phyloP scores from a whole-genome alignment of 768 basidiomycete genomes.

The Lactarius pseudohatsudake region DNA sequence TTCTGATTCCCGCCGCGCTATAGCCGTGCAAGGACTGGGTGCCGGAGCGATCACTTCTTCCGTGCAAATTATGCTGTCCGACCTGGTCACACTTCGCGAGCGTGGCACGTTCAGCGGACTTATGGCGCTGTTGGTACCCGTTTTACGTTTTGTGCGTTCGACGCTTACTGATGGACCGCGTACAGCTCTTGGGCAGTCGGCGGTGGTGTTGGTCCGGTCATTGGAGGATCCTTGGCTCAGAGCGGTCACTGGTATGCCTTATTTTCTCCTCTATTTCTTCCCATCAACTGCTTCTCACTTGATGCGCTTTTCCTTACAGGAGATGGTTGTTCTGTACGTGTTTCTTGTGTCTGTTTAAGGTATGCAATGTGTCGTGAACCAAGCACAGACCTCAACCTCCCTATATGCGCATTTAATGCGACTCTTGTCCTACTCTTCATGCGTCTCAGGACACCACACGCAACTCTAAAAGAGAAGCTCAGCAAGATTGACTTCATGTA shows the following conservation, averaged over 20 bases:
- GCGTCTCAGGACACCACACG: constrained; percentile 38
- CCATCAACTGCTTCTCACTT: neutral
- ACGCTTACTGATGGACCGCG: neutral
- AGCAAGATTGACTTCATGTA: constrained; percentile 43
- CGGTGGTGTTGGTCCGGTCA: constrained; percentile 34
- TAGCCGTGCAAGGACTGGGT: constrained; percentile 35
- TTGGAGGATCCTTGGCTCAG: constrained; percentile 34
- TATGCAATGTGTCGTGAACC: neutral
- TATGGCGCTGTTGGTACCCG: constrained; percentile 33
- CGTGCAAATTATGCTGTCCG: constrained; percentile 36
- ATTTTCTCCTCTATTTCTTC: neutral
- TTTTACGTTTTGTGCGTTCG: no score
- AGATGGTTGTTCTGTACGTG: constrained; percentile 30
- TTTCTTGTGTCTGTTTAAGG: neutral
- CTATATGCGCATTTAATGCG: constrained; percentile 35
- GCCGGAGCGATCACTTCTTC: constrained; percentile 35
- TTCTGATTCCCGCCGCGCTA: no score
- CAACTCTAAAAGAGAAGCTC: constrained; percentile 37
- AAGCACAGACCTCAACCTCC: constrained; percentile 39
- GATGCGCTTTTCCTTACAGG: constrained; percentile 3
- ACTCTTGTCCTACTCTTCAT: constrained; percentile 36
- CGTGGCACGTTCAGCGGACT: constrained; percentile 37
- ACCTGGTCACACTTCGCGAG: constrained; percentile 38
- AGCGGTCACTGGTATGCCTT: constrained; percentile 21
- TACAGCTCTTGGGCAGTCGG: constrained; percentile 34